These are phyloP conservation scores for Ustilago esculenta DNA, from an alignment of 1,284 basidiomycete species.

Conservation along the genomic window DNA sequence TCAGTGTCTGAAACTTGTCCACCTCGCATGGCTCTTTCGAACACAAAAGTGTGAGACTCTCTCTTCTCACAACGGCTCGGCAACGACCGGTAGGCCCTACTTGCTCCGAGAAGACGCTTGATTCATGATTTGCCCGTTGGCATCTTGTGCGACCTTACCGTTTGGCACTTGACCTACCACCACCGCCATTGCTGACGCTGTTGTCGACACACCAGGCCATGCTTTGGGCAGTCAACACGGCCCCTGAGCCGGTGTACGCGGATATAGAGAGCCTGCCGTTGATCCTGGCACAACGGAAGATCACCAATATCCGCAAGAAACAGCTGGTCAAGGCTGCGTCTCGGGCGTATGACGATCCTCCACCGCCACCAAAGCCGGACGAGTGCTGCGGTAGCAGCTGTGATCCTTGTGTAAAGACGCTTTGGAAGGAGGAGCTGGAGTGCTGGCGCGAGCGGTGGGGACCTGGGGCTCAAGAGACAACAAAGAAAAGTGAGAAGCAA, in stretches of 20 bases:
- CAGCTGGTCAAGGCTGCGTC: conserved; percentile 51
- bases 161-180: background rate
- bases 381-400: conserved; percentile 56
- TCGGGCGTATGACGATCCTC: conserved; percentile 41
- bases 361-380: conserved; percentile 48
- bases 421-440: conserved; percentile 51
- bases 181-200: background rate
- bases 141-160: too few species aligned
- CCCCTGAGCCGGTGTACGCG: conserved; percentile 34
- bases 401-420: conserved; percentile 54
- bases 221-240: conserved; percentile 30
- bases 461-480: conserved; percentile 9
- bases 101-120: background rate
- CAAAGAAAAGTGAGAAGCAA: background rate
- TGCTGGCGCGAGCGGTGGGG: conserved; percentile 55
- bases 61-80: too few species aligned
- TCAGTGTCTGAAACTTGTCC: too few species aligned
- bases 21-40: too few species aligned
- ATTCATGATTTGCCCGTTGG: too few species aligned
- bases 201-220: background rate
- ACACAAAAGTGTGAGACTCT: too few species aligned
- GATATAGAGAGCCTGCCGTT: conserved; percentile 29
- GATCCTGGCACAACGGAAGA: conserved; percentile 34
- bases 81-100: too few species aligned
- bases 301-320: conserved; percentile 50